Evolutionary conservation across 345 rosid species (phyloP).

Genomic region (Schrenkiella parvula): DNA sequence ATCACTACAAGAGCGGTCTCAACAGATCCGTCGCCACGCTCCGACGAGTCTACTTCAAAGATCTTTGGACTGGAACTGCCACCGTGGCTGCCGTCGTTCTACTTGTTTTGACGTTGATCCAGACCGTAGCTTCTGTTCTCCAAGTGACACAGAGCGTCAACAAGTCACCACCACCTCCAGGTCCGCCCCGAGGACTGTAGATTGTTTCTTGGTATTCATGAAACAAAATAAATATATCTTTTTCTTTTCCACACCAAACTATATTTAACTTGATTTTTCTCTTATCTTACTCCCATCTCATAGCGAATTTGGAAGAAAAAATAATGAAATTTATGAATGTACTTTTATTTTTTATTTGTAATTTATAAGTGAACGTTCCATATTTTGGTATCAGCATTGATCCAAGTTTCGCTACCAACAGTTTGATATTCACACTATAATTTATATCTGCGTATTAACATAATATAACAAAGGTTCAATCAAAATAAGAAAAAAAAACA

Average conservation of each 20-base stretch:
- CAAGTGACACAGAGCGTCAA: background rate
- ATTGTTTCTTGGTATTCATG: background rate
- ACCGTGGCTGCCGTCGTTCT: constrained; percentile 7
- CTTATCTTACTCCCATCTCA: background rate
- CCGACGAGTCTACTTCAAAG: constrained; percentile 27
- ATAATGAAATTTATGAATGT: background rate
- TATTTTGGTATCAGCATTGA: background rate
- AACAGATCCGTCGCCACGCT: constrained; percentile 18
- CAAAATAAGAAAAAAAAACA: background rate
- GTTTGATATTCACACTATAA: no score
- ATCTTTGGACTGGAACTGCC: constrained; percentile 34
- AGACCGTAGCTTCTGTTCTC: constrained; percentile 24
- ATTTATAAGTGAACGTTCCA: background rate
- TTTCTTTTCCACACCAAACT: background rate
- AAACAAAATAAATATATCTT: background rate
- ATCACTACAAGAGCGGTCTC: background rate
- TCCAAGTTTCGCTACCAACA: no score
- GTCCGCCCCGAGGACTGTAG: background rate
- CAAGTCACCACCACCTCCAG: background rate
- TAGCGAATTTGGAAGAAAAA: background rate
- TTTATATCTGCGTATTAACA: background rate
- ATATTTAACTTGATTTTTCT: background rate
- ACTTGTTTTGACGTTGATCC: constrained; percentile 11
- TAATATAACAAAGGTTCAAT: no score
- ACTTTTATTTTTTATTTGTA: background rate